Base-by-base conservation (phyloP, 2,329 filamentous ascomycete genomes). In the Neospermospora avenae region DNA sequence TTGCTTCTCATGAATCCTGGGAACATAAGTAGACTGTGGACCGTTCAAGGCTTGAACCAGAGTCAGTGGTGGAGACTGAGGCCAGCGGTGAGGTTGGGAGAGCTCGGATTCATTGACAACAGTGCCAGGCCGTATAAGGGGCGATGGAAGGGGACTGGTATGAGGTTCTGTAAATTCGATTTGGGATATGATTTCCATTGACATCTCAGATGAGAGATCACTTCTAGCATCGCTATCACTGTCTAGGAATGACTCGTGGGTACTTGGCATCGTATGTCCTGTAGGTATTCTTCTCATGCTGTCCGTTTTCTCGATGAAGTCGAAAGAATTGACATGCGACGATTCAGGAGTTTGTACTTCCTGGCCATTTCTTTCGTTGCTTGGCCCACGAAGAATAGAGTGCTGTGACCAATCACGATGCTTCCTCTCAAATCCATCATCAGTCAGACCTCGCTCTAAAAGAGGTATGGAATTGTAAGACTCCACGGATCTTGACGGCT, bases 401-500 rank as follows among this genome's bases (percentile, higher is more conserved):
- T 76, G 78, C 41, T 84, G 75, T 10, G 79, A 80, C 84, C 84
- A 86, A 60, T 80, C 77, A 6, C 71, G 73, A 11, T 70, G 67
- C 39, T 72, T 74, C 59, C 74, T 75, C 64, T 77, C 78, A 7
- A 69, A 74, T 1, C 73, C 79, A 63, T 84, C 80, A 44, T 84
- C 81, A 0, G 78, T 80, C 31, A 81, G 71, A 3, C 82, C 89
- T 53, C 89, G 84, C 62, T 93, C 88, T 13, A 96, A 80, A 7
- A 95, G 80, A 3, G 91, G 90, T 35, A 87, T 85, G 0, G 90
- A 93, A 41, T 84, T 87, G 71, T 91, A 92, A 0, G 90, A 93
- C 53, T 87, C 85, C 28, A 84, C 81, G 0, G 90, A 92, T 58
- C 82, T 83, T 14, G 84, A 81, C 0, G 83, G 84, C 3, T 83